These are phyloP conservation scores for Arthrobotrys musiformis DNA, from an alignment of 2,329 filamentous ascomycete genomes.

Conservation along the genomic window DNA sequence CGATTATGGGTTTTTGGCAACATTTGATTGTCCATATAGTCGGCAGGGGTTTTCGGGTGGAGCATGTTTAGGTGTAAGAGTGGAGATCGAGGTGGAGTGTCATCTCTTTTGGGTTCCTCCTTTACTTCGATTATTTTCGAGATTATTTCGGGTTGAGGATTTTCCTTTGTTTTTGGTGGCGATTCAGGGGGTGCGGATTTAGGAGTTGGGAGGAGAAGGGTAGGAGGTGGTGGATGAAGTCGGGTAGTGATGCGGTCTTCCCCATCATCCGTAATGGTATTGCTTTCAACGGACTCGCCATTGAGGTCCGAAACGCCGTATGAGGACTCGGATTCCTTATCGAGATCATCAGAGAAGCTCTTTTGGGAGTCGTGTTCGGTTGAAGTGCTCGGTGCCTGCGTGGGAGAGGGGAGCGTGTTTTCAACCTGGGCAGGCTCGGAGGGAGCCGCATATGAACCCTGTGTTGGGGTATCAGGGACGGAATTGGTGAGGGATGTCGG, in stretches of 20 bases:
- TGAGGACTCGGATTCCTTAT: conserved; percentile 53
- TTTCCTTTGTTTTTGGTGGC: conserved; percentile 39
- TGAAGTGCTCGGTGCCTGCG: conserved; percentile 51
- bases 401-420: conserved; percentile 49
- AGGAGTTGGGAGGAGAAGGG: conserved; percentile 52
- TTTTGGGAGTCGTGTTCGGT: conserved; percentile 54
- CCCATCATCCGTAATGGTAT: conserved; percentile 50
- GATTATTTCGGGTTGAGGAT: conserved; percentile 19
- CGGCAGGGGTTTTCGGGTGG: conserved; percentile 63
- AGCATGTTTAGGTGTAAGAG: conserved; percentile 59
- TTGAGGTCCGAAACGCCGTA: conserved; percentile 53
- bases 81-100: conserved; percentile 49
- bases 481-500: conserved; percentile 51
- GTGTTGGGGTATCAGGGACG: conserved; percentile 53
- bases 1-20: conserved; percentile 48
- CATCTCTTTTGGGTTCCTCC: conserved; percentile 35
- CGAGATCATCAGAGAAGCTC: conserved; percentile 51
- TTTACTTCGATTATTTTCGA: conserved; percentile 24
- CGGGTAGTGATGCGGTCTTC: conserved; percentile 51
- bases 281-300: conserved; percentile 53
- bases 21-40: conserved; percentile 65
- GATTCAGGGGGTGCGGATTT: conserved; percentile 52
- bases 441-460: conserved; percentile 44
- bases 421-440: conserved; percentile 32
- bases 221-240: conserved; percentile 52